Conservation (phyloP, 345 rosid species). For the Euphorbia tirucalli region DNA sequence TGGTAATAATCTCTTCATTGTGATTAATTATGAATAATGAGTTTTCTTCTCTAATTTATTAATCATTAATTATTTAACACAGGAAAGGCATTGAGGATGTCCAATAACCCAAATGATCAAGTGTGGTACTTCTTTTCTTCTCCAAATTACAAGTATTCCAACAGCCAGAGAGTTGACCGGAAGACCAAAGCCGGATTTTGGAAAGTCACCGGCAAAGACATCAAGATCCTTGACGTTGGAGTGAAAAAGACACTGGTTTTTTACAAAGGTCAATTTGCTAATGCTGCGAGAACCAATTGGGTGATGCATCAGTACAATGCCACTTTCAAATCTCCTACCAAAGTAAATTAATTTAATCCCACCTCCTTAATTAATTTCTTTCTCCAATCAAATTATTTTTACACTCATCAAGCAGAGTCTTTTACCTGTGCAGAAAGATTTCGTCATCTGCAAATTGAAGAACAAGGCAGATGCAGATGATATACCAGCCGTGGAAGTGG, state of each 20-base stretch:
- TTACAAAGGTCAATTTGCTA: conserved; percentile 7
- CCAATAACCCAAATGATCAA: not conserved
- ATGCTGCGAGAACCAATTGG: conserved; percentile 21
- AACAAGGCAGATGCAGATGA: conserved; percentile 11
- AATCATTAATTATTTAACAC: not conserved
- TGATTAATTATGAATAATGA: too few relatives aligned
- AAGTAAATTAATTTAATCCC: not conserved
- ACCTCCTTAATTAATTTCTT: too few relatives aligned
- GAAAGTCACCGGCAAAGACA: conserved; percentile 44
- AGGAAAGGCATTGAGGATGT: not conserved
- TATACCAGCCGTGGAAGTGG: not conserved
- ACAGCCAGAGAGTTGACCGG: conserved; percentile 23
- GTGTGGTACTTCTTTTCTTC: conserved; percentile 44
- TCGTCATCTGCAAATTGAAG: conserved; percentile 30
- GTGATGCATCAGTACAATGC: conserved; percentile 36
- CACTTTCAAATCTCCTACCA: conserved; percentile 15
- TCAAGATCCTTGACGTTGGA: conserved; percentile 25
- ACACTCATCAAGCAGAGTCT: too few relatives aligned
- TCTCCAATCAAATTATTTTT: too few relatives aligned
- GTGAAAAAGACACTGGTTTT: conserved; percentile 41
- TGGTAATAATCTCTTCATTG: not conserved
- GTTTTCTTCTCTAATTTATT: not conserved
- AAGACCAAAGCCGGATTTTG: conserved; percentile 39
- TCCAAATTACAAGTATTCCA: conserved; percentile 20
- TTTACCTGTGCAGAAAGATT: conserved; percentile 8